Evolutionary conservation across 139 green algal genomes (phyloP), one percentile per base, ranked within the genome.

Genomic region (Limnomonas spitsbergensis): DNA sequence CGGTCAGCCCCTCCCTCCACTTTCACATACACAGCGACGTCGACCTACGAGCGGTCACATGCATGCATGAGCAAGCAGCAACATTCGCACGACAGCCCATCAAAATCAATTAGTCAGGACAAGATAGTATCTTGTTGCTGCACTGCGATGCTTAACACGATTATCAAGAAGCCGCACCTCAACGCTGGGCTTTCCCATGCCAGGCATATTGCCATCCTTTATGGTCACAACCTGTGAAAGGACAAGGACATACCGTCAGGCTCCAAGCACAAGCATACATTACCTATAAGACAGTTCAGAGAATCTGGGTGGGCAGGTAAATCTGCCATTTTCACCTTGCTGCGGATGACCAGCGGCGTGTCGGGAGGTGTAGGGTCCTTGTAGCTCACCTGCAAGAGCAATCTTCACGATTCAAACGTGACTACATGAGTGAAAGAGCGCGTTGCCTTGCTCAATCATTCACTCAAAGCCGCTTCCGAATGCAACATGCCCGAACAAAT

Each of bases 351-450:
- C 34, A 95, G 84, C 24, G 83, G 61, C 38, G 77, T 87, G 35
- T 86, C 76, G 0, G 89, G 87, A 0, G 92, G 91, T 6, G 86
- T 94, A 26, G 90, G 86, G 74, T 92, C 89, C 56, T 88, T 87
- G 83, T 86, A 94, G 3, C 78, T 86, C 3, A 91, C 80, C 86
- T 93, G 82, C 38, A 73, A 14, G 54, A n/a, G n/a, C n/a, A n/a
- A n/a, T n/a, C n/a, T n/a, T n/a, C n/a, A n/a, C n/a, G n/a, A n/a
- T n/a, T n/a, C n/a, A n/a, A n/a, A n/a, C n/a, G n/a, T n/a, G n/a
- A n/a, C n/a, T n/a, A n/a, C n/a, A n/a, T n/a, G n/a, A n/a, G n/a
- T n/a, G n/a, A n/a, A n/a, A n/a, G n/a, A n/a, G n/a, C n/a, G n/a
- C n/a, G n/a, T n/a, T n/a, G n/a, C n/a, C n/a, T n/a, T n/a, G n/a